These are phyloP conservation scores for Rhodotorula sp. DNA, from an alignment of 1,284 basidiomycete species.

Conservation along the genomic window DNA sequence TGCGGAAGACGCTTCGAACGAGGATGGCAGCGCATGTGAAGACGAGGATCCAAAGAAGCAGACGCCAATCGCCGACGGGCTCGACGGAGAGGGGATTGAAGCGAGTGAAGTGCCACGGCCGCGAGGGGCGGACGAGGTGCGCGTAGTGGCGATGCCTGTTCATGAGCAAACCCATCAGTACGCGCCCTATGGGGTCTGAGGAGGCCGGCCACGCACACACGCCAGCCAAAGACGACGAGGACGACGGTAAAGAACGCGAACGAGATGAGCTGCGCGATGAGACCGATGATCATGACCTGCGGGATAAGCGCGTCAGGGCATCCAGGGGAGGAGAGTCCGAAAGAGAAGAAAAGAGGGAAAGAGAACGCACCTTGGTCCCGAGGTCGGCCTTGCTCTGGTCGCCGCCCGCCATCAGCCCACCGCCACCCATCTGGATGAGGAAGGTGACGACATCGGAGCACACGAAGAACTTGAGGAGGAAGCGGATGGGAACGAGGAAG, in stretches of 20 bases:
- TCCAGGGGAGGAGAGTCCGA: no score
- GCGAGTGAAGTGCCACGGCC: not conserved
- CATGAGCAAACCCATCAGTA: not conserved
- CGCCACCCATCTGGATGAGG: constrained; percentile 43
- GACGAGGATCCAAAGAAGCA: constrained; percentile 21
- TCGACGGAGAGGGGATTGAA: constrained; percentile 11
- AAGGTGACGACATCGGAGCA: constrained; percentile 47
- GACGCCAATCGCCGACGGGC: constrained; percentile 22
- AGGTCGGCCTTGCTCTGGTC: not conserved
- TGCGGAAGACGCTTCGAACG: constrained; percentile 42
- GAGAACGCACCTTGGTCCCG: not conserved
- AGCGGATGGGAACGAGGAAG: constrained; percentile 26
- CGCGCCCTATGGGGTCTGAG: not conserved
- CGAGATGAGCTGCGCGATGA: constrained; percentile 39
- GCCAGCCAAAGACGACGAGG: constrained; percentile 32
- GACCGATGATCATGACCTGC: constrained; percentile 33
- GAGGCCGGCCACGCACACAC: constrained; percentile 20
- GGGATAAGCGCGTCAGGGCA: no score
- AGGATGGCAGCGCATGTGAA: constrained; percentile 29
- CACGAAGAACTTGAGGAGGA: constrained; percentile 42
- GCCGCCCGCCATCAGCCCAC: constrained; percentile 18
- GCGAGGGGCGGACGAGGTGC: not conserved
- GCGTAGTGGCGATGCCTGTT: constrained; percentile 18
- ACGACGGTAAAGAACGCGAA: constrained; percentile 35
- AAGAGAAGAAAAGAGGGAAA: no score